Evolutionary conservation across 306 rosid genomes (phyloP).

Genomic region (Glycine tomentella): DNA sequence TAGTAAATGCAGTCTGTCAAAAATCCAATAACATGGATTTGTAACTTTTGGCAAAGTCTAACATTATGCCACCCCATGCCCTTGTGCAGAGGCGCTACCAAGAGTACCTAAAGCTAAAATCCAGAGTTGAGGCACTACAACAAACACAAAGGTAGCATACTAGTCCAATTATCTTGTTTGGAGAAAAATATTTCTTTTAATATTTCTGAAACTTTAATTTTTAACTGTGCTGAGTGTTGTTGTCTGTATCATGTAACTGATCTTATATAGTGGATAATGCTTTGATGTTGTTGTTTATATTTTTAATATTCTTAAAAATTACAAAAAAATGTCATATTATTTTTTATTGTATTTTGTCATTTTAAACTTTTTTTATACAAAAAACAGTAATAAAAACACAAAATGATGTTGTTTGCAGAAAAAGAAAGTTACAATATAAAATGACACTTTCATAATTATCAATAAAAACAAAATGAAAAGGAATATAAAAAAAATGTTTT

Average conservation of each 20-base stretch:
- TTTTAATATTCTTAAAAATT: neutral
- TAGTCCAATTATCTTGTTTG: neutral
- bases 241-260: too few relatives aligned
- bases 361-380: neutral
- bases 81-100: slow-evolving; percentile 64
- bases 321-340: neutral
- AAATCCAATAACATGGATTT: neutral
- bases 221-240: too few relatives aligned
- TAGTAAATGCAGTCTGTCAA: neutral
- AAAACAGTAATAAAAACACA: neutral
- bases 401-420: neutral
- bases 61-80: slow-evolving; percentile 56
- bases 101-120: slow-evolving; percentile 76
- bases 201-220: too few relatives aligned
- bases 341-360: too few relatives aligned
- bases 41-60: slow-evolving; percentile 25
- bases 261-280: too few relatives aligned
- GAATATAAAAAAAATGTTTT: neutral
- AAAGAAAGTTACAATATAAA: neutral
- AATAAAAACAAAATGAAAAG: neutral
- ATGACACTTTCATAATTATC: neutral
- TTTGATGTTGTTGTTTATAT: too few relatives aligned
- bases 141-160: slow-evolving; percentile 67
- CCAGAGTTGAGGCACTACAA: slow-evolving; percentile 67
- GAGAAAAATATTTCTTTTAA: neutral